Percentiles rank a stretch among this genome's conserved stretches.
phyloP scores from a whole-genome alignment of 768 basidiomycete species.

The Auriculariales sp. region DNA sequence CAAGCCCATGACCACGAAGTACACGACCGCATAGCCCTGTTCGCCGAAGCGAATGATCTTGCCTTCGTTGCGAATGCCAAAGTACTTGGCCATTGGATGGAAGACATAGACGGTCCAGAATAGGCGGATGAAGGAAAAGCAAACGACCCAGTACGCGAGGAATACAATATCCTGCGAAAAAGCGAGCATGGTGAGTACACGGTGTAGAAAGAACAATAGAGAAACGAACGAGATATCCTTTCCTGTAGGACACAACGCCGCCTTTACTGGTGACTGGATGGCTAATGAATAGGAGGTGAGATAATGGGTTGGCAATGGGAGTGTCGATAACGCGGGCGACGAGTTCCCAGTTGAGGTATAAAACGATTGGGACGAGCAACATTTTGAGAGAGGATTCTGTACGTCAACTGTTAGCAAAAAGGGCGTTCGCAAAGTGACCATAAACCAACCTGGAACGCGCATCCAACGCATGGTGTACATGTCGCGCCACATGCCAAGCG shows the following conservation, averaged over 20 bases:
- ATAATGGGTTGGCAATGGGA: conserved; percentile 56
- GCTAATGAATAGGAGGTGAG: conserved; percentile 55
- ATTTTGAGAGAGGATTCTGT: conserved; percentile 54
- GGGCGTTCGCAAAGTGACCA: not conserved
- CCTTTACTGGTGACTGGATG: conserved; percentile 28
- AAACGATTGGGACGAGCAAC: conserved; percentile 40
- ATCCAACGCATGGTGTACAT: conserved; percentile 51
- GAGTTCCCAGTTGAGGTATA: conserved; percentile 53
- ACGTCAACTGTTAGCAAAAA: too few relatives aligned
- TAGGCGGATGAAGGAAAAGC: conserved; percentile 84
- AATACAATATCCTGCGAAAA: conserved; percentile 52
- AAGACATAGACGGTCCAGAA: conserved; percentile 48
- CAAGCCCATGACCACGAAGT: conserved; percentile 53
- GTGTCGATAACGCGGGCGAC: conserved; percentile 27
- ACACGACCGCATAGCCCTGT: conserved; percentile 76
- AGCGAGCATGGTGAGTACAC: not conserved
- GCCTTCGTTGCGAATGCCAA: conserved; percentile 47
- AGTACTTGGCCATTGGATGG: conserved; percentile 49
- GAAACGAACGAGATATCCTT: conserved; percentile 31
- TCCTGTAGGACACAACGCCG: conserved; percentile 29
- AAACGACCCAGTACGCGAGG: conserved; percentile 67
- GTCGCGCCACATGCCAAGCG: conserved; percentile 34
- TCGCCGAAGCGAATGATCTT: conserved; percentile 84
- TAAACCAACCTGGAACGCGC: conserved; percentile 46
- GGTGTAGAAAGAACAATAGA: not conserved